Evolutionary conservation across 1,139 yeast species (phyloP).

Genomic region (Wickerhamomyces sp.): DNA sequence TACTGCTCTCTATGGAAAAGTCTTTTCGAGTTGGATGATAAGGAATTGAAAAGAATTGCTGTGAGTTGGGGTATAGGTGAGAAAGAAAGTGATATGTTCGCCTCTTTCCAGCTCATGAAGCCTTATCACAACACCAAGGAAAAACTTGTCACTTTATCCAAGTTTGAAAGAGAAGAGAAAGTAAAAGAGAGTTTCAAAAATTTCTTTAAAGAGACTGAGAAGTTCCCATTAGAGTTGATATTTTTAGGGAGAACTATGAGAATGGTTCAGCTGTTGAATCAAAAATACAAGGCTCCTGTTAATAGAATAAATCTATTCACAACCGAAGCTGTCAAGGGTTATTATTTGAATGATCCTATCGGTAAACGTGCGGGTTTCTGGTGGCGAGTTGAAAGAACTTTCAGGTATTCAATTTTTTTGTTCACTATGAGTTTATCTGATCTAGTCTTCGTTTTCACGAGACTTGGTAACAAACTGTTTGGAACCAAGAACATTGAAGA

Average conservation of each 20-base stretch:
- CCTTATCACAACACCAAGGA: conserved; percentile 32
- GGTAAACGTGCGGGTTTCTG: conserved; percentile 2
- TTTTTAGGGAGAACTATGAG: conserved; percentile 69
- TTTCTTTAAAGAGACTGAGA: conserved; percentile 56
- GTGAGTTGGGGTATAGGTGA: conserved; percentile 68
- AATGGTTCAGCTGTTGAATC: conserved; percentile 67
- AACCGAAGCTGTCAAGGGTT: conserved; percentile 38
- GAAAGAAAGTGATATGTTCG: conserved; percentile 48
- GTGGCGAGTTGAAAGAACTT: conserved; percentile 3
- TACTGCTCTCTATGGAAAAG: conserved; percentile 63
- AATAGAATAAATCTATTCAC: conserved; percentile 65
- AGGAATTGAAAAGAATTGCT: conserved; percentile 46
- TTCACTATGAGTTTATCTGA: conserved; percentile 39
- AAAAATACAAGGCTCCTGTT: conserved; percentile 64
- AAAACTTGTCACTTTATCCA: conserved; percentile 24
- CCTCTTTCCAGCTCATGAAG: conserved; percentile 51
- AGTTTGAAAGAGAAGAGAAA: conserved; percentile 34
- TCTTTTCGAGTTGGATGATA: conserved; percentile 47
- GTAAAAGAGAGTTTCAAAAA: conserved; percentile 35
- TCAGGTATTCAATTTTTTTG: conserved; percentile 31
- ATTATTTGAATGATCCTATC: conserved; percentile 15
- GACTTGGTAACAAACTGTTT: conserved; percentile 36
- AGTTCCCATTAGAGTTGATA: conserved; percentile 61
- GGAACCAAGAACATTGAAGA: conserved; percentile 41
- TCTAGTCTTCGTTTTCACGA: conserved; percentile 35